These are phyloP conservation scores for Chalciporus piperatus DNA, from an alignment of 768 basidiomycete species.

Conservation along the genomic window DNA sequence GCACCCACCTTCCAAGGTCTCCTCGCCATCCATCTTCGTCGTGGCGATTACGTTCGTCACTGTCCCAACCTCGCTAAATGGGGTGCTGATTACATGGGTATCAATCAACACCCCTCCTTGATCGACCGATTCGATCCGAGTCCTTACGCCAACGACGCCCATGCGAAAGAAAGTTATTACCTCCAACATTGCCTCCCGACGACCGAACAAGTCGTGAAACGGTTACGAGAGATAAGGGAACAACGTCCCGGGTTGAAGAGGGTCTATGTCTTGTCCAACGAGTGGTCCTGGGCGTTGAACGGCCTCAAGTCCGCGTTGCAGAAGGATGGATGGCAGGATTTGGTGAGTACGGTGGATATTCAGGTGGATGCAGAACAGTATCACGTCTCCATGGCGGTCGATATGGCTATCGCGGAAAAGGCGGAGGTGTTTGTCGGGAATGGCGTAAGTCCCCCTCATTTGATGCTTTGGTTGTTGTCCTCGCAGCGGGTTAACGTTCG, in stretches of 20 bases:
- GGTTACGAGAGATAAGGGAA: conserved; percentile 34
- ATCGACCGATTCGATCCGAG: conserved; percentile 37
- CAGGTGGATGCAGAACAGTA: conserved; percentile 44
- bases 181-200: conserved; percentile 39
- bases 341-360: conserved; percentile 42
- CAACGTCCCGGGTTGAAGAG: conserved; percentile 30
- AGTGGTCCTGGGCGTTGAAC: conserved; percentile 41
- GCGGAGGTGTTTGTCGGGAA: conserved; percentile 63
- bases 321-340: conserved; percentile 49
- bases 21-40: conserved; percentile 54
- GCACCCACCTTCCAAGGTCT: conserved; percentile 38
- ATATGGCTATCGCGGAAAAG: conserved; percentile 57
- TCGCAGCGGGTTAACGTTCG: too few relatives aligned
- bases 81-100: conserved; percentile 43
- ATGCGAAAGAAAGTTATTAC: conserved; percentile 1
- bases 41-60: conserved; percentile 56
- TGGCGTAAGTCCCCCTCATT: conserved; percentile 42
- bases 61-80: conserved; percentile 45
- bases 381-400: conserved; percentile 50
- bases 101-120: conserved; percentile 40
- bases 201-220: conserved; percentile 39
- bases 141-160: conserved; percentile 1
- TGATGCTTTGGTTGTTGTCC: not conserved
- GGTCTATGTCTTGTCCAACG: conserved; percentile 55
- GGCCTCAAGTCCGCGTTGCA: conserved; percentile 37